These are phyloP conservation scores for Xanthoparmelia taractica DNA, from an alignment of 495 filamentous ascomycete species.

Conservation along the genomic window DNA sequence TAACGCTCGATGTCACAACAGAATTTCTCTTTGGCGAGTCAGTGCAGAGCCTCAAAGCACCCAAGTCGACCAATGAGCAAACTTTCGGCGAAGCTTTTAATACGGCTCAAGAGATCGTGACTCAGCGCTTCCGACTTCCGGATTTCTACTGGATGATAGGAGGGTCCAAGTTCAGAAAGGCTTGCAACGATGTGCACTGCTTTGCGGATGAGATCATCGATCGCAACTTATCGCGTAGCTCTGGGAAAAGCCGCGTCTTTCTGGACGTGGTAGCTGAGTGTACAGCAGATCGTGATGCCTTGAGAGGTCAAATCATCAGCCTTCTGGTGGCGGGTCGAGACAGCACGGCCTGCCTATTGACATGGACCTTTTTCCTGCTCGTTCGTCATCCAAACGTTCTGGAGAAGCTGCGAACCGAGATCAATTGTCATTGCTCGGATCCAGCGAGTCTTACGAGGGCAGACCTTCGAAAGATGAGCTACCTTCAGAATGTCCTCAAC, in stretches of 20 bases:
- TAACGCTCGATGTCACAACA: slow-evolving; percentile 44
- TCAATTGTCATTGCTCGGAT: slow-evolving; percentile 7
- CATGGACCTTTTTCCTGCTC: slow-evolving; percentile 42
- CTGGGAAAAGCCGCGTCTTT: slow-evolving; percentile 47
- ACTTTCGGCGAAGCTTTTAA: slow-evolving; percentile 38
- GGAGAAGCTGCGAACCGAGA: slow-evolving; percentile 30
- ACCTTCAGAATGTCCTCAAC: slow-evolving; percentile 30
- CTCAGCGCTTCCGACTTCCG: slow-evolving; percentile 37
- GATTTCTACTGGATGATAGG: slow-evolving; percentile 44
- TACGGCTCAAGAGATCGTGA: slow-evolving; percentile 39
- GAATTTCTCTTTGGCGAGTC: slow-evolving; percentile 43
- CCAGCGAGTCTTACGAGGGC: slow-evolving; percentile 16
- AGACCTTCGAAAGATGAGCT: slow-evolving; percentile 27
- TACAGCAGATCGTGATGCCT: slow-evolving; percentile 48
- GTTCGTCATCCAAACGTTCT: slow-evolving; percentile 29
- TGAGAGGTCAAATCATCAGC: slow-evolving; percentile 57
- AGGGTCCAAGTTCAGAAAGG: slow-evolving; percentile 34
- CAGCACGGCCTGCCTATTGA: slow-evolving; percentile 50
- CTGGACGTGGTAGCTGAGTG: slow-evolving; percentile 53
- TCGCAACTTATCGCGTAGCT: slow-evolving; percentile 16
- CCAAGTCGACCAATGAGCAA: not conserved
- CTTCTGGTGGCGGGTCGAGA: slow-evolving; percentile 57
- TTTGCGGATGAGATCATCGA: slow-evolving; percentile 33
- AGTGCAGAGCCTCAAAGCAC: slow-evolving; percentile 27
- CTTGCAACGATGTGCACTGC: slow-evolving; percentile 41